Base-by-base conservation (phyloP, 1,284 basidiomycete species). In the Microstroma glucosiphilum region DNA sequence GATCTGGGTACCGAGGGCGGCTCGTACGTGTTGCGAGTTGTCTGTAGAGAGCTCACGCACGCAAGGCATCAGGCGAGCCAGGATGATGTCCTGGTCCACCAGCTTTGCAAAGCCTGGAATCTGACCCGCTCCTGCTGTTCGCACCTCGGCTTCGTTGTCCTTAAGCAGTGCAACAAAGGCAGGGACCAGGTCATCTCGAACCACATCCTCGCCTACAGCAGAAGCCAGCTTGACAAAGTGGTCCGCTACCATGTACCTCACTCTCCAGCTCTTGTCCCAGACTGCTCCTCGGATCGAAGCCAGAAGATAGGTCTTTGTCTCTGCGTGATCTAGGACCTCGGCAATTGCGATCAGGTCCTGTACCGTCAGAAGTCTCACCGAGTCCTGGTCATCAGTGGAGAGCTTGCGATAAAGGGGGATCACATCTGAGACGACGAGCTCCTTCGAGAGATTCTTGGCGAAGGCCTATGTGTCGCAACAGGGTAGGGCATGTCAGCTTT, bases 141-240 rank as follows among this genome's bases (percentile, higher is more conserved):
- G 86, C 59, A 98, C 96, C 82, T 99, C 96, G 23, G 96, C 96
- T 82, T 99, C 96, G 76, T 96, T 96, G 79, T 99, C 96, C 81
- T 96, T 97, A 75, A 99, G 83, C 56, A 99, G 84, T 63, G 90
- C 88, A 2, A 97, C 92, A 79, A 90, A 98, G 66, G 96, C 92
- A 56, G 86, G 86, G 65, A 96, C 91, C 62, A 98, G 83, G 79
- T 99, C 96, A 71, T 97, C 94, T 67, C 91, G 85, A 57, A 97
- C 90, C 61, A 98, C 86, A 57, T 93, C 91, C 69, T 86, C 83
- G 13, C 93, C 93, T 40, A 96, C 90, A 15, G 90, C 88, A 76
- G 93, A 89, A 1, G 96, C 92, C 43, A 99, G 64, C 68, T 70
- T 56, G 68, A 98, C 96, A 82, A 98, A 98, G 81, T 98, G 91